Evolutionary conservation across 1,139 yeast species (phyloP).

Genomic region (Zhuliangozyma parablackwelliae): DNA sequence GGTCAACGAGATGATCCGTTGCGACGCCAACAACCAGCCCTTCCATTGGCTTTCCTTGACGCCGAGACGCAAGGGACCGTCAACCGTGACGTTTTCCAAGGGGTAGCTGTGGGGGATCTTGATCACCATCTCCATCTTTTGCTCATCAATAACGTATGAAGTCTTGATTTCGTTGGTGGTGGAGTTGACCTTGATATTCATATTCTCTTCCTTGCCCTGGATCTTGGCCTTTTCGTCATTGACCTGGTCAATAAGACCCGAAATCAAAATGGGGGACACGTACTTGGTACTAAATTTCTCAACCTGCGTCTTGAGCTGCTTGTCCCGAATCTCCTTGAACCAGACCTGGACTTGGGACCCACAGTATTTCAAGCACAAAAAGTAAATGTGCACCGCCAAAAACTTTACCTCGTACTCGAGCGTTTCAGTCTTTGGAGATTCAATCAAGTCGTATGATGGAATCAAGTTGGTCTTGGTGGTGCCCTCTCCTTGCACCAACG

Average conservation of each 20-base stretch:
- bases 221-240: conserved; percentile 33
- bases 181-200: conserved; percentile 54
- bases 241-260: conserved; percentile 55
- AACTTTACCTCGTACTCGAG: conserved; percentile 25
- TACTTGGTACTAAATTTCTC: conserved; percentile 59
- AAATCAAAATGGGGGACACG: conserved; percentile 63
- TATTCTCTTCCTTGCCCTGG: conserved; percentile 47
- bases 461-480: conserved; percentile 10
- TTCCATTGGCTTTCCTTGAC: conserved; percentile 92
- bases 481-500: conserved; percentile 8
- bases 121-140: conserved; percentile 75
- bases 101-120: conserved; percentile 32
- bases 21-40: conserved; percentile 91
- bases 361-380: conserved; percentile 50
- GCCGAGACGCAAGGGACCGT: conserved; percentile 79
- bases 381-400: conserved; percentile 53
- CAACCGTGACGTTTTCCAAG: conserved; percentile 43
- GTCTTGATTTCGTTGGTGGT: conserved; percentile 69
- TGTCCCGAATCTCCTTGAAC: conserved; percentile 61
- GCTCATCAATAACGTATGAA: conserved; percentile 79
- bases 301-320: conserved; percentile 50
- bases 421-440: conserved; percentile 16
- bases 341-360: conserved; percentile 71
- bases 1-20: conserved; percentile 65
- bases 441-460: conserved; percentile 14